Evolutionary conservation across 805 yeast genomes (phyloP), one percentile per base, ranked within the genome.

Genomic region (Starmera dryadoides): DNA sequence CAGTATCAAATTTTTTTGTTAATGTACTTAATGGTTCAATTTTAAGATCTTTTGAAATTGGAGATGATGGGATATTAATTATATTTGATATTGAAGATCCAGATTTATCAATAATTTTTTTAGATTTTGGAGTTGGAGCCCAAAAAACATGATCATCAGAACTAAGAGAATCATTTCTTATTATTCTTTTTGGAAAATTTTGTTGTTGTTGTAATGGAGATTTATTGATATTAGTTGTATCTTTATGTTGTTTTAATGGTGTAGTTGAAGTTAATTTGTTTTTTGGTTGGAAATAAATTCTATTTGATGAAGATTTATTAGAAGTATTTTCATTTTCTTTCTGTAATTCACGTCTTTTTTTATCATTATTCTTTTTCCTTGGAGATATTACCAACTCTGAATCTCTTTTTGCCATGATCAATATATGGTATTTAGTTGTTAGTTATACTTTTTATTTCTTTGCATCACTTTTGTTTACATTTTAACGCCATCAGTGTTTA

Each of bases 111-210:
- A 41, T 29, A 17, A 44, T 39, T 7, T 43, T 28, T 8, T 37
- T 43, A 12, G 18, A 29, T 18, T 43, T 42, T 15, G 58, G 58
- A 16, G 59, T 53, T 11, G 54, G 53, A 3, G 41, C 55, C 59
- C 59, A 54, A 34, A 40, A 52, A 15, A 54, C 52, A 41, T 45
- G 52, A 32, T 54, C 59, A 33, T 53, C 55, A 9, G 59, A 54
- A 30, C 54, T 45, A 9, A 41, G 45, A 11, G 39, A 34, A 12
- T 46, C 46, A 12, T 35, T 16, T 7, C 34, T 19, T 11, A 34
- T 14, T 5, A 37, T 21, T 7, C 19, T 34, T 14, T 31, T 34
- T 5, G 20, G 21, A 4, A 6, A 11, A 3, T n/a, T 23, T 17
- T 18, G 25, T 15, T 17, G 14, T 12, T 45, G 42, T 11, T 43